Percentiles rank a stretch among this genome's conserved stretches.
These are phyloP conservation scores for Malus sylvestris DNA, from an alignment of 306 rosid species.

Conservation along the genomic window DNA sequence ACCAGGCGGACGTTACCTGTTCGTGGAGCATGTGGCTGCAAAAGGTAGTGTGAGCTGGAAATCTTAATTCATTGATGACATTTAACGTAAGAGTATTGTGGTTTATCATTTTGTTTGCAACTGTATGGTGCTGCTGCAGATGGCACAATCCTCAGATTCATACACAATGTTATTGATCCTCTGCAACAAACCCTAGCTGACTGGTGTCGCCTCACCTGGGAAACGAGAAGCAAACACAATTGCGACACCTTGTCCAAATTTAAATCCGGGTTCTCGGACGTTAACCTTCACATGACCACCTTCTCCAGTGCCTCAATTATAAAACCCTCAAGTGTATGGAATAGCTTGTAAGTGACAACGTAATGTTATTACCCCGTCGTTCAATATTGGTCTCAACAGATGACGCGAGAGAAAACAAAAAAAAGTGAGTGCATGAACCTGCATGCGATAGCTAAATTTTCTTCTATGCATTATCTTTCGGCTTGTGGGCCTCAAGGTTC, in stretches of 20 bases:
- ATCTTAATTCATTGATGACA: neutral
- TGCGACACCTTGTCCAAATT: slow-evolving; percentile 22
- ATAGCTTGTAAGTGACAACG: slow-evolving; percentile 43
- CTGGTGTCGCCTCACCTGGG: slow-evolving; percentile 73
- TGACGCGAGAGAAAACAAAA: neutral
- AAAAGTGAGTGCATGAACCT: neutral
- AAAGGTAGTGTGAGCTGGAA: slow-evolving; percentile 39
- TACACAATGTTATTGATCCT: slow-evolving; percentile 65
- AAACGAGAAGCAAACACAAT: slow-evolving; percentile 30
- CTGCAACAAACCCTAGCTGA: slow-evolving; percentile 61
- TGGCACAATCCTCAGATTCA: slow-evolving; percentile 51
- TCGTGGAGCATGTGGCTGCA: slow-evolving; percentile 83
- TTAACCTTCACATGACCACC: slow-evolving; percentile 41
- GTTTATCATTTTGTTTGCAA: neutral
- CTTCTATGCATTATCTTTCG: neutral
- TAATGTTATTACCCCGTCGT: neutral
- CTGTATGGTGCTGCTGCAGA: slow-evolving; percentile 36
- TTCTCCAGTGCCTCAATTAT: slow-evolving; percentile 39
- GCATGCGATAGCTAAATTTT: too few species aligned
- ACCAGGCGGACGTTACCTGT: slow-evolving; percentile 70
- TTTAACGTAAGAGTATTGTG: neutral
- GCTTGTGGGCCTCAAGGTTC: neutral
- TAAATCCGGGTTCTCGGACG: slow-evolving; percentile 53
- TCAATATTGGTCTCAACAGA: neutral
- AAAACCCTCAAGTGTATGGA: slow-evolving; percentile 70